Evolutionary conservation across 805 yeast genomes (phyloP).

Genomic region (Pichia cephalocereana): DNA sequence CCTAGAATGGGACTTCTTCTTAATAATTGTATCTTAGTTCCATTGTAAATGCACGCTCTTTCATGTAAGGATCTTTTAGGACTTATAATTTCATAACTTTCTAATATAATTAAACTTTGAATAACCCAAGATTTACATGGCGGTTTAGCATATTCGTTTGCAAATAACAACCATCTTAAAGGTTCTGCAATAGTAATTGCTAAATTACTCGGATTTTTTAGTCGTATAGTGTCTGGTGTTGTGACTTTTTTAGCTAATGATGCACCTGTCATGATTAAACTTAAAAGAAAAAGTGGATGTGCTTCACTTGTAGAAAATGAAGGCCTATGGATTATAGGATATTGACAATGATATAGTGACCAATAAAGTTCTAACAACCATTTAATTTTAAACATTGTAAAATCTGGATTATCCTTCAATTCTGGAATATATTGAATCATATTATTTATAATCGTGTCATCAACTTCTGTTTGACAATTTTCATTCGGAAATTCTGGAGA

Average conservation of each 20-base stretch:
- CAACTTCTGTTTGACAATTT: constrained; percentile 15
- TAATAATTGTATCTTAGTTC: constrained; percentile 40
- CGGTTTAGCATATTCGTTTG: constrained; percentile 34
- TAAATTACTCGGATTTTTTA: constrained; percentile 19
- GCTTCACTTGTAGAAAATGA: constrained; percentile 42
- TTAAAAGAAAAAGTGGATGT: constrained; percentile 41
- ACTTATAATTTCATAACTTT: constrained; percentile 39
- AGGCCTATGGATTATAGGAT: constrained; percentile 38
- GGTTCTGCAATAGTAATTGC: constrained; percentile 33
- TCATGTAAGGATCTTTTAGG: constrained; percentile 38
- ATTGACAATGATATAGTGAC: constrained; percentile 47
- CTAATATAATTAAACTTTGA: constrained; percentile 38
- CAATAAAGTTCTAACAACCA: constrained; percentile 33
- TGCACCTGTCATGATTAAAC: constrained; percentile 52
- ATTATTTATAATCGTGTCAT: constrained; percentile 9
- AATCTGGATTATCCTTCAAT: constrained; percentile 14
- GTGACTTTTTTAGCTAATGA: constrained; percentile 13
- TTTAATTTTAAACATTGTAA: constrained; percentile 12
- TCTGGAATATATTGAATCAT: constrained; percentile 15
- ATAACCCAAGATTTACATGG: constrained; percentile 43
- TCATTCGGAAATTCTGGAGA: constrained; percentile 19
- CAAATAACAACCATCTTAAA: constrained; percentile 35
- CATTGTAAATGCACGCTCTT: constrained; percentile 42
- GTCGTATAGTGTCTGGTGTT: constrained; percentile 1
- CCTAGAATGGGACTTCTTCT: constrained; percentile 39